phyloP scores from a whole-genome alignment of 2,329 filamentous ascomycete genomes.

The Fusarium multiceps region DNA sequence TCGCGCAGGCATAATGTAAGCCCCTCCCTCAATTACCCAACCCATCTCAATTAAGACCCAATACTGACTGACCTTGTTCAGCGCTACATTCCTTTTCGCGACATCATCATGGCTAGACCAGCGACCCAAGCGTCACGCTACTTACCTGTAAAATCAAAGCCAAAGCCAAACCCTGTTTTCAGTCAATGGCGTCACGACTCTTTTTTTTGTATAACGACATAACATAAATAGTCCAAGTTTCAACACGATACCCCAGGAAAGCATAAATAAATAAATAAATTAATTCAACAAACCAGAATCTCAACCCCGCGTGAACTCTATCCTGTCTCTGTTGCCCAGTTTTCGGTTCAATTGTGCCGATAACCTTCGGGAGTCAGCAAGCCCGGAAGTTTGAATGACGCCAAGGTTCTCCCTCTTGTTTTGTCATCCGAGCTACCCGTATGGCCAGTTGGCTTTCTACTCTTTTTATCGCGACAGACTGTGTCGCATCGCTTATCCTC shows the following conservation, averaged over 20 bases:
- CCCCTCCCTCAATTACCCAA: not conserved
- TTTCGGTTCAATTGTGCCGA: not conserved
- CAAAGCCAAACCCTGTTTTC: not conserved
- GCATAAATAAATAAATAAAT: not conserved
- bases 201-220: constrained; percentile 20
- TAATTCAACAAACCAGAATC: not conserved
- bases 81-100: constrained; percentile 31
- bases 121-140: not conserved
- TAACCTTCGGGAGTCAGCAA: not conserved
- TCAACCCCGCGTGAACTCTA: not conserved
- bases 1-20: constrained; percentile 33
- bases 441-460: not conserved
- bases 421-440: not conserved
- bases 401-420: not conserved
- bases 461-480: not conserved
- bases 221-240: constrained; percentile 10
- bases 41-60: not conserved
- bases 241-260: not conserved
- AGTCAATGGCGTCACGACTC: constrained; percentile 29
- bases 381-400: not conserved
- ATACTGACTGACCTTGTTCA: not conserved
- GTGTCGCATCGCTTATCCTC: not conserved
- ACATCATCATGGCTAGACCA: constrained; percentile 34
- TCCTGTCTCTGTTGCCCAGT: not conserved
- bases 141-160: not conserved